These are phyloP conservation scores for Ceratocystis cubensis DNA, from an alignment of 2,329 filamentous ascomycete species.

Conservation along the genomic window DNA sequence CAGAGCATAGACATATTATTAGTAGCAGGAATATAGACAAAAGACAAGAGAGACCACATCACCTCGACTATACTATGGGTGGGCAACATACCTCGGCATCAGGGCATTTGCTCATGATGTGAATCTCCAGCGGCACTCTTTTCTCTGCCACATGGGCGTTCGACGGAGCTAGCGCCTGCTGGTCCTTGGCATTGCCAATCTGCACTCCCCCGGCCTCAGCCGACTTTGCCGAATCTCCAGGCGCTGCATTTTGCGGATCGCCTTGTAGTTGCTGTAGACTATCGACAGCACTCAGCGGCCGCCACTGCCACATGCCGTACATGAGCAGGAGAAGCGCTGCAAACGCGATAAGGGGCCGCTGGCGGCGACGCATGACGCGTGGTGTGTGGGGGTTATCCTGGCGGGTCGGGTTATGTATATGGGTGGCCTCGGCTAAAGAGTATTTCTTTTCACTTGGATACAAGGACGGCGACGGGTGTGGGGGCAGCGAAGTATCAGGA, in stretches of 20 bases:
- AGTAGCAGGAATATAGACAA: neutral
- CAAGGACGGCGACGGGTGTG: too few relatives aligned
- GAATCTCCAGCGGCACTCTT: constrained; percentile 71
- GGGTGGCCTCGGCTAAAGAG: neutral
- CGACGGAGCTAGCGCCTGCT: neutral
- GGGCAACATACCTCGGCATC: constrained; percentile 52
- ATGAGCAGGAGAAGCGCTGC: constrained; percentile 1
- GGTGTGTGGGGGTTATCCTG: neutral
- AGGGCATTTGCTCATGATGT: constrained; percentile 96
- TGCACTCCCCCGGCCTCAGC: neutral
- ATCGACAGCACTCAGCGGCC: constrained; percentile 4
- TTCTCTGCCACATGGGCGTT: constrained; percentile 4
- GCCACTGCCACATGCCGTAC: constrained; percentile 15
- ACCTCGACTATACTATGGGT: too few relatives aligned
- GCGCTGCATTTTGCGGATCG: constrained; percentile 12
- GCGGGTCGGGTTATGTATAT: neutral
- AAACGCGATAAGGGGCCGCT: constrained; percentile 10
- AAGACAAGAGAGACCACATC: too few relatives aligned
- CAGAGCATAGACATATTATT: neutral
- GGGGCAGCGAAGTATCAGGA: neutral
- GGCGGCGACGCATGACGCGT: constrained; percentile 12
- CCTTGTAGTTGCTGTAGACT: neutral
- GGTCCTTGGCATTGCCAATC: neutral
- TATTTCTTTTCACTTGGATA: neutral
- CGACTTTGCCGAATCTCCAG: constrained; percentile 1